A percentile compares a stretch with the other conserved stretches of the same genome.
Evolutionary conservation across 1,284 basidiomycete species (phyloP).

Genomic region (Cryptococcus sp.): DNA sequence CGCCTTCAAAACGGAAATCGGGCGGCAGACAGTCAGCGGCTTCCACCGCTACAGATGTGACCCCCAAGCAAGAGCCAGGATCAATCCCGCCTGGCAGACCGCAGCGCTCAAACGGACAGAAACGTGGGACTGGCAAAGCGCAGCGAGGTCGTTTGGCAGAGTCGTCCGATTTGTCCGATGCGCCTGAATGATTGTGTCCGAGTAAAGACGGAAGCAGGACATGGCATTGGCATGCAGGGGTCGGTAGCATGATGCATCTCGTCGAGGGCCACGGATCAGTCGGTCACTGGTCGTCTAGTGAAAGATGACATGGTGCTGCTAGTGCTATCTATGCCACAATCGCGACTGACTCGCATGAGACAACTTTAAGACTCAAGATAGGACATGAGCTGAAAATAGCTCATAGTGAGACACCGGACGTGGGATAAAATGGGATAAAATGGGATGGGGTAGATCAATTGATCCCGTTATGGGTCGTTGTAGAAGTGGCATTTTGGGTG

Average conservation of each 20-base stretch:
- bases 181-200: constrained; percentile 6
- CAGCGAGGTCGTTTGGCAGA: constrained; percentile 6
- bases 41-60: background rate
- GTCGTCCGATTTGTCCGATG: constrained; percentile 15
- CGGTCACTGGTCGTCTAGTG: too few species aligned
- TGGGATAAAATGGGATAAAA: background rate
- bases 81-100: background rate
- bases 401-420: too few species aligned
- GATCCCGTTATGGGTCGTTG: too few species aligned
- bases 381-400: too few species aligned
- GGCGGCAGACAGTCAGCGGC: background rate
- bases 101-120: background rate
- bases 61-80: constrained; percentile 1
- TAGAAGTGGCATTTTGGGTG: background rate
- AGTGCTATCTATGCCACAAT: too few species aligned
- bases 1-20: background rate
- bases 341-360: too few species aligned
- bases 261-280: too few species aligned
- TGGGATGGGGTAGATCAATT: background rate
- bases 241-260: too few species aligned
- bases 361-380: too few species aligned
- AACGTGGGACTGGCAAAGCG: background rate
- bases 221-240: too few species aligned
- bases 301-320: too few species aligned
- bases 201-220: too few species aligned